A percentile compares a stretch with the other conserved stretches of the same genome.
Evolutionary conservation across 805 yeast genomes (phyloP).

Genomic region (Starmerella vaccinii): DNA sequence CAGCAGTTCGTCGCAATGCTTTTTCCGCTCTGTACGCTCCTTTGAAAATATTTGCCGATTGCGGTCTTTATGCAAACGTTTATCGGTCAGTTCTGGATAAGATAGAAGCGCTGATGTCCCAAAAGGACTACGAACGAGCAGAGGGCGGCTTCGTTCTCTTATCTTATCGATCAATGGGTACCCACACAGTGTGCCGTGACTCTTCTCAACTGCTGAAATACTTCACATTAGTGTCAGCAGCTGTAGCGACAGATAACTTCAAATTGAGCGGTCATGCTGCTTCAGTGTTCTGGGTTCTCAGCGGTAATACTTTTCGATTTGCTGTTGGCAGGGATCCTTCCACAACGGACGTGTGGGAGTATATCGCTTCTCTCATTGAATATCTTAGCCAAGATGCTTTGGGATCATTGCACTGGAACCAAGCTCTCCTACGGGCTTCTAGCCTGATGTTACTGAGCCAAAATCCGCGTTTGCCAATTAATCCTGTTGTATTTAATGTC

Average conservation of each 20-base stretch:
- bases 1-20: slow-evolving; percentile 60
- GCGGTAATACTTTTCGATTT: slow-evolving; percentile 32
- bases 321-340: slow-evolving; percentile 29
- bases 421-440: slow-evolving; percentile 15
- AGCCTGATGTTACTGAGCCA: slow-evolving; percentile 21
- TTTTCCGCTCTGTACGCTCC: slow-evolving; percentile 56
- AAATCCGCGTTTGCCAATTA: slow-evolving; percentile 23
- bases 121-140: slow-evolving; percentile 44
- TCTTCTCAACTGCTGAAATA: slow-evolving; percentile 4
- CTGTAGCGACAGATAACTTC: slow-evolving; percentile 12
- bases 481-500: slow-evolving; percentile 11
- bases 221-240: slow-evolving; percentile 3
- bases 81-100: slow-evolving; percentile 41
- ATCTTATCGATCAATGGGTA: slow-evolving; percentile 41
- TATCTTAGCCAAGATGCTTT: not conserved
- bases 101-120: slow-evolving; percentile 41
- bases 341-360: not conserved
- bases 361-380: slow-evolving; percentile 5
- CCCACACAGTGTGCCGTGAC: slow-evolving; percentile 13
- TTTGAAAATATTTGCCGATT: slow-evolving; percentile 36
- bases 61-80: slow-evolving; percentile 48
- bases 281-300: not conserved
- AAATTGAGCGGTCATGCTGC: slow-evolving; percentile 13
- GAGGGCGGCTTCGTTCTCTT: slow-evolving; percentile 57
- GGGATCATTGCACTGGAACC: slow-evolving; percentile 21